Evolutionary conservation across 2,329 filamentous ascomycete genomes (phyloP).

Genomic region (Neopestalotiopsis clavispora): DNA sequence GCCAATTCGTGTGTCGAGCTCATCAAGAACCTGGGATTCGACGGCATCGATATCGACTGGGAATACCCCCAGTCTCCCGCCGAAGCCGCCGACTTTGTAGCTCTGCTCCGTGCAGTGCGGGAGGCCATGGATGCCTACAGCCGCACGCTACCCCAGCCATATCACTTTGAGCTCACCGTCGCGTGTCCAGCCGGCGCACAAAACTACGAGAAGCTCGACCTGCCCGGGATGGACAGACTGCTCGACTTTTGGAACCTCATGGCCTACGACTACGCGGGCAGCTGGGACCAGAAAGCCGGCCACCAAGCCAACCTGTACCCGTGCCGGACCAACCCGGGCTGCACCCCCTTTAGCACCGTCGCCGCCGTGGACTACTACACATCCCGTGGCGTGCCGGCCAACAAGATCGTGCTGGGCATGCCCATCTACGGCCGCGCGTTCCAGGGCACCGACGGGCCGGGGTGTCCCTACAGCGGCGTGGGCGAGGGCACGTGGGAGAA

Average conservation of each 20-base stretch:
- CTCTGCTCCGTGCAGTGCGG: conserved; percentile 62
- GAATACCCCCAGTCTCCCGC: conserved; percentile 63
- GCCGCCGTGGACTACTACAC: conserved; percentile 75
- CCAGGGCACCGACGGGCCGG: conserved; percentile 75
- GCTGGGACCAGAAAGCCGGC: conserved; percentile 73
- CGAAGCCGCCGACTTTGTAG: conserved; percentile 63
- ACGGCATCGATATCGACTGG: conserved; percentile 73
- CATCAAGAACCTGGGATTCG: conserved; percentile 81
- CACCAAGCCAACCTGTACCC: conserved; percentile 83
- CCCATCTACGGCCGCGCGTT: conserved; percentile 91
- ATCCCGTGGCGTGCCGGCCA: conserved; percentile 62
- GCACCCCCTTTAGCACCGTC: conserved; percentile 80
- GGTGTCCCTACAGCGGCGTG: conserved; percentile 70
- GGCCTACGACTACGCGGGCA: conserved; percentile 88
- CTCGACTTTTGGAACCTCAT: conserved; percentile 83
- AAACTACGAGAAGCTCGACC: conserved; percentile 66
- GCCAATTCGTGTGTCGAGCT: conserved; percentile 75
- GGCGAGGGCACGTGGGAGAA: conserved; percentile 84
- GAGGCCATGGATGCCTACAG: conserved; percentile 63
- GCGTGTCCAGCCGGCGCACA: conserved; percentile 66
- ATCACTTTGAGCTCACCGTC: conserved; percentile 69
- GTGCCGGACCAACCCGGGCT: conserved; percentile 57
- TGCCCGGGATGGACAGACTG: conserved; percentile 67
- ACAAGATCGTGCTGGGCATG: conserved; percentile 89
- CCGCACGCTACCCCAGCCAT: conserved; percentile 42